Conservation (phyloP, 2,329 filamentous ascomycete species). For the Penicillium sp. region DNA sequence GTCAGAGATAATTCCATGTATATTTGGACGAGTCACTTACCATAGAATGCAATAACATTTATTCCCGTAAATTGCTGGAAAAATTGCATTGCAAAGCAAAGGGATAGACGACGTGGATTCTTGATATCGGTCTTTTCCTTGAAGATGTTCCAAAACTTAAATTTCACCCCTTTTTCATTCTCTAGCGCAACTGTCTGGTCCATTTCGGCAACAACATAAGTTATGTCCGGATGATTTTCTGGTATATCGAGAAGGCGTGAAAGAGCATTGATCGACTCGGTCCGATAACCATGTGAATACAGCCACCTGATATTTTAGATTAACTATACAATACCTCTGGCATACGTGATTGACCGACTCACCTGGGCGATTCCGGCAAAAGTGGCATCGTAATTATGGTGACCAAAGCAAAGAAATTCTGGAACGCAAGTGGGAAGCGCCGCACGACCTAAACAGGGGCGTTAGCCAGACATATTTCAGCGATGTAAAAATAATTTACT, state of each 20-base stretch:
- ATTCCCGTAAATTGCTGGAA: constrained; percentile 3
- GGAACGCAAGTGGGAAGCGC: constrained; percentile 3
- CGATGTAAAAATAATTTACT: background rate
- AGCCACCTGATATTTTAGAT: background rate
- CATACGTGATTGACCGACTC: background rate
- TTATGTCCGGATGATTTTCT: background rate
- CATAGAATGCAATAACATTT: constrained; percentile 1
- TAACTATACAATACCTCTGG: background rate
- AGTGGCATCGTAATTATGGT: background rate
- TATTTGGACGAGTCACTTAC: background rate
- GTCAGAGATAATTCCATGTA: too few species aligned
- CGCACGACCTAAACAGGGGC: background rate
- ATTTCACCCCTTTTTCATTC: background rate
- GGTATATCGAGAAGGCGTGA: background rate
- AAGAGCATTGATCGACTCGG: background rate
- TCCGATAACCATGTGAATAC: background rate
- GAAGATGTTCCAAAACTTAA: background rate
- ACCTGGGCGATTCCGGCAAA: constrained; percentile 22
- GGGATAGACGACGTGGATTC: background rate
- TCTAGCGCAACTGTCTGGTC: background rate
- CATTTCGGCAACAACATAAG: background rate
- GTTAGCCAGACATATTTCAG: background rate
- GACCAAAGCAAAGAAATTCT: constrained; percentile 3
- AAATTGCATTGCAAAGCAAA: background rate
- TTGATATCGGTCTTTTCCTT: background rate